phyloP scores from a whole-genome alignment of 208 protist genomes.

The Herpetomonas samuelpessoai region DNA sequence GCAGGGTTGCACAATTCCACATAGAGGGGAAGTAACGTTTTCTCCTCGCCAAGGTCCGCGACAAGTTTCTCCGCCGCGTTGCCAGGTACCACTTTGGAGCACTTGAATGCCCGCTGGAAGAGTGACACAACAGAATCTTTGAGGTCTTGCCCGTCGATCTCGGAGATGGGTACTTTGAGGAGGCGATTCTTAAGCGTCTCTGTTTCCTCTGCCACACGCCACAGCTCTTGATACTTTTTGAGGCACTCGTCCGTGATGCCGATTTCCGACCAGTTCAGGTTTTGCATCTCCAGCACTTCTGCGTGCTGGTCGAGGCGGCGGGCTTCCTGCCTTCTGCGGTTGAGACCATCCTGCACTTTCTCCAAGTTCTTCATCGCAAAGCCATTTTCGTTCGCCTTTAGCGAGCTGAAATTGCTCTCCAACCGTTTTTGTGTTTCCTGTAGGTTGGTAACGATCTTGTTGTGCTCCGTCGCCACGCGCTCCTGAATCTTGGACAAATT shows the following conservation, averaged over 20 bases:
- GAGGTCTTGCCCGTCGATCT: conserved; percentile 64
- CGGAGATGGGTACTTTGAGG: conserved; percentile 32
- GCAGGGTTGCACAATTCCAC: conserved; percentile 87
- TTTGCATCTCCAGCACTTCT: conserved; percentile 57
- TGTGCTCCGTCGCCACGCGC: conserved; percentile 28
- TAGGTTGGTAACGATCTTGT: conserved; percentile 21
- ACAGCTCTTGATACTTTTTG: conserved; percentile 73
- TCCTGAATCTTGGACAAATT: conserved; percentile 30
- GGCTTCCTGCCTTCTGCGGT: conserved; percentile 23
- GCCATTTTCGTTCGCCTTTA: conserved; percentile 40
- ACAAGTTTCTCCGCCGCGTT: conserved; percentile 61
- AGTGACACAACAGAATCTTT: conserved; percentile 62
- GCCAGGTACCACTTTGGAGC: conserved; percentile 63
- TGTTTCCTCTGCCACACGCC: conserved; percentile 56
- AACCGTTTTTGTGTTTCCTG: conserved; percentile 31
- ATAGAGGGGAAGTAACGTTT: conserved; percentile 65
- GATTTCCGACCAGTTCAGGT: conserved; percentile 73
- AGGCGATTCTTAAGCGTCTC: conserved; percentile 56
- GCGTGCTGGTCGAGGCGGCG: conserved; percentile 62
- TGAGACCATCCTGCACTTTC: conserved; percentile 29
- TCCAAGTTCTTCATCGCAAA: conserved; percentile 50
- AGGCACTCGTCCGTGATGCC: conserved; percentile 53
- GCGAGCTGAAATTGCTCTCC: conserved; percentile 25
- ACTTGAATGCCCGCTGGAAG: conserved; percentile 58
- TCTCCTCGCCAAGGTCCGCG: conserved; percentile 65